Evolutionary conservation across 164 flowering plant genomes (phyloP).

Genomic region (Vitis labrusca): DNA sequence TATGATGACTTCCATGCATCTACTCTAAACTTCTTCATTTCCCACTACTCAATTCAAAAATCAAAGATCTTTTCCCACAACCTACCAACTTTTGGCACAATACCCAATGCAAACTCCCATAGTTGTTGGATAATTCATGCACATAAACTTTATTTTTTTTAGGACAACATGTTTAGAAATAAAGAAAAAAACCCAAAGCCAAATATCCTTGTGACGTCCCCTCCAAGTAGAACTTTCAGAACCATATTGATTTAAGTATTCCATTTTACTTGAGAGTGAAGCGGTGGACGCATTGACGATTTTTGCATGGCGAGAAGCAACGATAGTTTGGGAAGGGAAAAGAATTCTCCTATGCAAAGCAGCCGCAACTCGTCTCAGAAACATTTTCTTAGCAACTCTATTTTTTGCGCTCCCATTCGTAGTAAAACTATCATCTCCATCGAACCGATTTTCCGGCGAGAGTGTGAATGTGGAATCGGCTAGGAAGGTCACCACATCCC

Average conservation of each 20-base stretch:
- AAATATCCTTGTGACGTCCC: constrained; percentile 3
- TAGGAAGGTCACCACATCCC: constrained; percentile 52
- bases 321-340: background rate
- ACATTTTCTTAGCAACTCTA: constrained; percentile 4
- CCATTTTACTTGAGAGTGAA: constrained; percentile 10
- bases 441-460: constrained; percentile 11
- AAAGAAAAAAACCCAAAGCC: constrained; percentile 14
- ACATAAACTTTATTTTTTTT: no score
- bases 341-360: constrained; percentile 9
- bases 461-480: background rate
- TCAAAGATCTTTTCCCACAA: no score
- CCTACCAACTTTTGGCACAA: no score
- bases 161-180: constrained; percentile 19
- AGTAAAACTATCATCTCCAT: constrained; percentile 17
- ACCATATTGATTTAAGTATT: constrained; percentile 7
- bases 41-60: no score
- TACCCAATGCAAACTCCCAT: no score
- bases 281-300: background rate
- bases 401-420: constrained; percentile 24
- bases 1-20: no score
- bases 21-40: no score
- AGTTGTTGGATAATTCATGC: no score
- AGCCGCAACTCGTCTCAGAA: constrained; percentile 14
- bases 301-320: background rate
- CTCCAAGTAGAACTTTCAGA: constrained; percentile 10